Base-by-base conservation (phyloP, 352 stramenopile genomes). In the Aphanomyces cochlioides region DNA sequence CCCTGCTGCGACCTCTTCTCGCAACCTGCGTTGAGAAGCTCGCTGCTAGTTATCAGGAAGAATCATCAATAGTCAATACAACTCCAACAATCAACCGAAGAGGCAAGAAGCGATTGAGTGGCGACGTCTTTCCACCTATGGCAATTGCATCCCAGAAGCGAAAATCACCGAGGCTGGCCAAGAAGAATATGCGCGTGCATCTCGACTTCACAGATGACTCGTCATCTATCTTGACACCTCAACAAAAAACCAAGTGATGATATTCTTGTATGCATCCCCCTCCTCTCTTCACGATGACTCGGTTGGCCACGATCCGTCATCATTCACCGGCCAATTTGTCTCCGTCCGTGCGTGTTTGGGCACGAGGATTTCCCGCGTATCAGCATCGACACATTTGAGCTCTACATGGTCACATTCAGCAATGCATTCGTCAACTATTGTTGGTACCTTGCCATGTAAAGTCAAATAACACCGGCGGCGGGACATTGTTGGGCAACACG, bases 401-500 rank as follows among this genome's bases (percentile, higher is more conserved):
- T 95, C 87, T 95, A 72, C 47, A 63, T 5, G 65, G 63, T 45
- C 28, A 43, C 36, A 71, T 47, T 38, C 56, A 63, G 12, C 34
- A 39, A 12, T 47, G 13, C 28, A 19, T 41, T 8, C 41, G 41
- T 38, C 8, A n/a, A 36, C 60, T 7, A 41, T 39, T 34, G 48
- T n/a, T 28, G 73, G 40, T 73, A 95, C 87, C 87, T 87, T 94
- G 79, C 67, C 89, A 75, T 21, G 93, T 97, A 80, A 98, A 98
- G 81, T 98, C 95, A 83, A 98, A 98, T 12, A 98, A 77, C 54
- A 88, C 82, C 1, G 90, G 89, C 13, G 92, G 74, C 0, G 87
- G 72, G n/a, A 79, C 76, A 43, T 95, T 82, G 67, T 95, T 88
- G 34, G 96, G 96, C 28, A 99, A 77, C 47, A 77, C 79, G 38